These are phyloP conservation scores for Peltaster fructicola DNA, from an alignment of 2,329 filamentous ascomycete species.

Conservation along the genomic window DNA sequence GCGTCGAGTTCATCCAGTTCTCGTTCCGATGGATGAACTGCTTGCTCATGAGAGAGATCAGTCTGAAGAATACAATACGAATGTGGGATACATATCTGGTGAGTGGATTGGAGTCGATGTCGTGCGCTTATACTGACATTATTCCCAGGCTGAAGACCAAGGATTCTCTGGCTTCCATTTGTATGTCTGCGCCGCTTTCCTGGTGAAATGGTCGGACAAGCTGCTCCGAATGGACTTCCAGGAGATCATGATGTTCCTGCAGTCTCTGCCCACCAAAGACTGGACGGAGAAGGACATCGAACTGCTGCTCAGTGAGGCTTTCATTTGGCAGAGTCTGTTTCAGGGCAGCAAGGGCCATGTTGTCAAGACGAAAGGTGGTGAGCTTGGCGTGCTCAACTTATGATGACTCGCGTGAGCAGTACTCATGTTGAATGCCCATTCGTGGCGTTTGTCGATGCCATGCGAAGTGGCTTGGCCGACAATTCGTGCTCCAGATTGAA, in stretches of 20 bases:
- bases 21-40: slow-evolving; percentile 99
- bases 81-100: slow-evolving; percentile 99
- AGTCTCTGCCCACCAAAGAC: slow-evolving; percentile 74
- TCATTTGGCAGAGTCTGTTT: slow-evolving; percentile 96
- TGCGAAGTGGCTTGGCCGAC: too few relatives aligned
- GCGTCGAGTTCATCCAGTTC: slow-evolving; percentile 97
- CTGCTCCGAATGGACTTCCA: slow-evolving; percentile 95
- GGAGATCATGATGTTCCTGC: slow-evolving; percentile 98
- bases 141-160: slow-evolving; percentile 73
- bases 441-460: slow-evolving; percentile 3
- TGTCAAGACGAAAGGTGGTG: slow-evolving; percentile 5
- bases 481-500: too few relatives aligned
- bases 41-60: slow-evolving; percentile 91
- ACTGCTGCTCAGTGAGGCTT: slow-evolving; percentile 83
- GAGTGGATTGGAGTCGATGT: slow-evolving; percentile 19
- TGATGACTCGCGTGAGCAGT: neutral
- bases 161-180: slow-evolving; percentile 97
- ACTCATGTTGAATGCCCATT: neutral
- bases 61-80: slow-evolving; percentile 84
- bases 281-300: slow-evolving; percentile 99
- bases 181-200: slow-evolving; percentile 92
- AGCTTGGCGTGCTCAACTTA: slow-evolving; percentile 4
- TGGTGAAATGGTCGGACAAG: slow-evolving; percentile 96
- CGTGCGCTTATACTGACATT: slow-evolving; percentile 1
- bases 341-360: slow-evolving; percentile 87